Evolutionary conservation across 495 filamentous ascomycete genomes (phyloP).

Genomic region (Neurospora sp.): DNA sequence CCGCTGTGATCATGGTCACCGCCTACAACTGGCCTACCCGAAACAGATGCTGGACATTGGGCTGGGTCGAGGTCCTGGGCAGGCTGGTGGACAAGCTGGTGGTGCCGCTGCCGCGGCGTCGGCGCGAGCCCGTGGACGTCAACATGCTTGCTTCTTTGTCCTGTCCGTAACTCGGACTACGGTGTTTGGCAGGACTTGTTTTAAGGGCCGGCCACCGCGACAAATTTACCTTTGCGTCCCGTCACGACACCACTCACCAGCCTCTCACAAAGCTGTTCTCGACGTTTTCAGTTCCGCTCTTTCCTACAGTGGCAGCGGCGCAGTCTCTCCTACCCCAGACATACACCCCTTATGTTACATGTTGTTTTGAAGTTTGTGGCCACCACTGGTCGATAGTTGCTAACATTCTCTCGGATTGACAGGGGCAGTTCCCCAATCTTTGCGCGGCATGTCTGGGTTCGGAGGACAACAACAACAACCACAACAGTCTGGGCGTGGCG

Average conservation of each 20-base stretch:
- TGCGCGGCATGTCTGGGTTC: conserved; percentile 62
- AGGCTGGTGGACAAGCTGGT: background rate
- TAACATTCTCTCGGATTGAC: conserved; percentile 8
- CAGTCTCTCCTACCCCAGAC: background rate
- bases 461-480: conserved; percentile 54
- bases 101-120: background rate
- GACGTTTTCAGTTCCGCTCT: background rate
- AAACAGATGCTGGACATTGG: background rate
- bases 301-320: background rate
- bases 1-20: background rate
- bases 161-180: background rate
- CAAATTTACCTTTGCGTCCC: background rate
- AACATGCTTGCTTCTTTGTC: background rate
- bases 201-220: background rate
- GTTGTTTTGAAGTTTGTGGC: background rate
- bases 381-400: conserved; percentile 2
- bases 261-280: background rate
- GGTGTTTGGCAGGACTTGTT: background rate
- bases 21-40: background rate
- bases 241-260: background rate
- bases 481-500: conserved; percentile 49
- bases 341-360: background rate
- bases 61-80: background rate
- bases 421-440: conserved; percentile 59
- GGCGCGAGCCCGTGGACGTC: background rate